Evolutionary conservation across 768 basidiomycete genomes (phyloP).

Genomic region (Lepiota venenata): DNA sequence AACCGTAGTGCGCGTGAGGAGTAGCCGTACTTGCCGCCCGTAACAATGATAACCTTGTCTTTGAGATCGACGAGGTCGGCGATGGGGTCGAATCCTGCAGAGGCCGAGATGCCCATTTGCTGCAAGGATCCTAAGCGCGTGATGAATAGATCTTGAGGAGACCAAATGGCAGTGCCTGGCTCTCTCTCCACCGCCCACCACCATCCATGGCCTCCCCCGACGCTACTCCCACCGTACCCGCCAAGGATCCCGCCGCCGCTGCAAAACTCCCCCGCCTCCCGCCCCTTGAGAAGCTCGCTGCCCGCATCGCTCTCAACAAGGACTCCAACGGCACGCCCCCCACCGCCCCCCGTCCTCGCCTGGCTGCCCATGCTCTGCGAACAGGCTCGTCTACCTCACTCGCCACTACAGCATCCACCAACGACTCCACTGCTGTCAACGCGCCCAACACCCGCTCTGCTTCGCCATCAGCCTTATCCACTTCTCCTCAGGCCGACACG

Average conservation of each 20-base stretch:
- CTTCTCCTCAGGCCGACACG: conserved; percentile 32
- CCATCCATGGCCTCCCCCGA: conserved; percentile 16
- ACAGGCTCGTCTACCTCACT: conserved; percentile 58
- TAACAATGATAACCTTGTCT: conserved; percentile 8
- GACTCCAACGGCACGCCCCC: conserved; percentile 24
- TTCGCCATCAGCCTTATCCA: conserved; percentile 56
- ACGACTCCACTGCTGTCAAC: conserved; percentile 69
- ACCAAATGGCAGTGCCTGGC: conserved; percentile 1
- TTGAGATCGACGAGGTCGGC: conserved; percentile 4
- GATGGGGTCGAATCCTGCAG: neutral
- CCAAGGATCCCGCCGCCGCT: conserved; percentile 21
- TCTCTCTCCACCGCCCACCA: conserved; percentile 11
- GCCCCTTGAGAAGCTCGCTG: conserved; percentile 80
- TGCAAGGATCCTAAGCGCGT: neutral
- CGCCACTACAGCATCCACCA: conserved; percentile 47
- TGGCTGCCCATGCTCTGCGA: conserved; percentile 67
- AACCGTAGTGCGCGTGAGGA: too few species aligned
- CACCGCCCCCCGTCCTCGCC: conserved; percentile 57
- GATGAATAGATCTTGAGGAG: neutral
- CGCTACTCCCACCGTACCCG: conserved; percentile 5
- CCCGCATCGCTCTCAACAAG: conserved; percentile 57
- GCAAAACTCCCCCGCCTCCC: conserved; percentile 42
- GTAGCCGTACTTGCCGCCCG: conserved; percentile 6
- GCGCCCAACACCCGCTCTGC: conserved; percentile 62
- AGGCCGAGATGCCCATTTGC: neutral